Evolutionary conservation across 164 flowering plant species (phyloP), one percentile per base, ranked within the genome.

Genomic region (Tetracentron sinense): DNA sequence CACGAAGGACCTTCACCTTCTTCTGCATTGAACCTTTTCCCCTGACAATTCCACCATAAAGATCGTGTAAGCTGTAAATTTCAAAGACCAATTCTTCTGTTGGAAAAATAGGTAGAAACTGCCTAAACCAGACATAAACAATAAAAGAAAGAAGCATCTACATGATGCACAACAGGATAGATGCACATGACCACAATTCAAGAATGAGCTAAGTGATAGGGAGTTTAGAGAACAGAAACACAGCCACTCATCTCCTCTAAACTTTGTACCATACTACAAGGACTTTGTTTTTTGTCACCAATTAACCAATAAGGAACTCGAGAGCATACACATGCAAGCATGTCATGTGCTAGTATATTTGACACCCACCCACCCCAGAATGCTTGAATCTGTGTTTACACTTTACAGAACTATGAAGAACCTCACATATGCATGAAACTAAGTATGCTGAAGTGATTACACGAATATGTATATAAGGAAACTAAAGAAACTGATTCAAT

Each of bases 21-120:
- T 84, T 91, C 68, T 82, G 86, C 81, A 76, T 52, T 60, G 82
- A 85, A 66, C 97, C 99, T 74, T 85, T 92, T 57, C 99, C 97
- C 81, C 97, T 94, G 63, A 23, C 2, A 56, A 50, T 53, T 62
- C 56, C 30, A 65, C 48, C 62, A 59, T 26, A 42, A 23, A 27
- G 16, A 48, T 53, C 29, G 17, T 16, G 22, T 48, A 35, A 51
- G 65, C 53, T 17, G 6, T 21, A 47, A 16, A 2, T 47, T n/a
- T 15, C 14, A 12, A 29, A 38, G 44, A 38, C 5, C 14, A 10
- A 19, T 15, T 3, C 0, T 49, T 21, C 3, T 19, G 14, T 30
- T 30, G 26, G 19, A n/a, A 28, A 30, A 60, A 5, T 12, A 42
- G 42, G 20, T n/a, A 7, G n/a, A 20, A 22, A 31, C 42, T 10